Evolutionary conservation across 106 monocot genomes (phyloP), one percentile per base, ranked within the genome.

Genomic region (Dendrobium officinale): DNA sequence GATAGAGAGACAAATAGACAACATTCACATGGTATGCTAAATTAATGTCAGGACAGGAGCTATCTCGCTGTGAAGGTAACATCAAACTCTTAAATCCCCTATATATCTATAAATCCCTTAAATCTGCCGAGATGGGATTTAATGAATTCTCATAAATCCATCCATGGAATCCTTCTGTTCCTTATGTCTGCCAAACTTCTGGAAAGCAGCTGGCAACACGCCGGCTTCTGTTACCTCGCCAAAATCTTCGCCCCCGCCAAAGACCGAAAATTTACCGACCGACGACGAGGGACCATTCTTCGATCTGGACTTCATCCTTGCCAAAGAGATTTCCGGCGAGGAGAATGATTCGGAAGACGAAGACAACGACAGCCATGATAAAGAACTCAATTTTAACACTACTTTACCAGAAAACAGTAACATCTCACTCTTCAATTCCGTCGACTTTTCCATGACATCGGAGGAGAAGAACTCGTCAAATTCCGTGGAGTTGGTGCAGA

Each of bases 91-190:
- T 37, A 37, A 37, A 37, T 37, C 37, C 3, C 2, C 29, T 29
- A 29, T 29, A 3, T 37, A 37, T 37, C 37, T 3, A 37, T 37
- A 37, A 37, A 37, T 37, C 37, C 3, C 37, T 37, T 37, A 37
- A 37, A 37, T 37, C 37, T 37, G 37, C 37, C 37, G 37, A 37
- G 37, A 37, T 3, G 37, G 37, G 37, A 37, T 37, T 37, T 37
- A 37, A 37, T 37, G 37, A 3, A 37, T 37, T 37, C 3, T 29
- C 29, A 37, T 37, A 37, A 37, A 79, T 3, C 66, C 86, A 49
- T 89, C 84, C 51, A 94, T 94, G 93, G 93, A 94, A 70, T 84
- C 85, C 42, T 83, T 89, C 82, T 87, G 82, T 84, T 26, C 26
- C 26, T 26, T 26, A 26, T 26, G 26, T 26, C 77, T 93, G 58